Evolutionary conservation across 768 basidiomycete genomes (phyloP).

Genomic region (Boletus coccyginus): DNA sequence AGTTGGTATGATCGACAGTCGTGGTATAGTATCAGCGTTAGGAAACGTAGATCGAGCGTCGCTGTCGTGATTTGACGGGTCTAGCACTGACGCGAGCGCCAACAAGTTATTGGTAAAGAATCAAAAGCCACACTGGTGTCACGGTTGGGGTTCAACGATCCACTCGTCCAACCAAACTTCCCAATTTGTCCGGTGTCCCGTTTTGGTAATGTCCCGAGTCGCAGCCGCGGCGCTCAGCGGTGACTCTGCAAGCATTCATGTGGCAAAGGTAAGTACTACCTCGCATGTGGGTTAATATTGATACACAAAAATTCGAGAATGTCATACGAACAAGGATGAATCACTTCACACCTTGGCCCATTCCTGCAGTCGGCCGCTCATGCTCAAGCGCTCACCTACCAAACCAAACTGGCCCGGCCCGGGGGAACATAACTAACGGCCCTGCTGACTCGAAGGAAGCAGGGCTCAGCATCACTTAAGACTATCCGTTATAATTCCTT

Average conservation of each 20-base stretch:
- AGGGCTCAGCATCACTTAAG: not conserved
- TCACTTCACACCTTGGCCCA: not conserved
- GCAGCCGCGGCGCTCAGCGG: too few species aligned
- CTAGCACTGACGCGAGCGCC: not conserved
- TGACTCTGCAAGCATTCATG: too few species aligned
- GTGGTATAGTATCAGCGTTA: slow-evolving; percentile 6
- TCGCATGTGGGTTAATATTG: too few species aligned
- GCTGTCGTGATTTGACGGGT: slow-evolving; percentile 1
- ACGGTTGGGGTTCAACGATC: not conserved
- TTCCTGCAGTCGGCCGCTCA: not conserved
- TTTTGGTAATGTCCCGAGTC: slow-evolving; percentile 8
- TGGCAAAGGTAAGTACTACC: too few species aligned
- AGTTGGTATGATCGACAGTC: not conserved
- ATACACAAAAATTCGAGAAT: too few species aligned
- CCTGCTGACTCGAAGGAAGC: not conserved
- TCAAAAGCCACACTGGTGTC: not conserved
- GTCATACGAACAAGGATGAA: not conserved
- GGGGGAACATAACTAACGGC: too few species aligned
- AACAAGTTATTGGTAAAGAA: not conserved
- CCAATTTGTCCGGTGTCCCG: slow-evolving; percentile 6
- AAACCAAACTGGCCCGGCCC: too few species aligned
- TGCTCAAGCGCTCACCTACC: too few species aligned
- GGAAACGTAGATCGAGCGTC: not conserved
- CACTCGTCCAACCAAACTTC: slow-evolving; percentile 3
- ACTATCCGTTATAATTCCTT: not conserved